These are phyloP conservation scores for Sedum album DNA, from an alignment of 164 flowering plant species.

Conservation along the genomic window DNA sequence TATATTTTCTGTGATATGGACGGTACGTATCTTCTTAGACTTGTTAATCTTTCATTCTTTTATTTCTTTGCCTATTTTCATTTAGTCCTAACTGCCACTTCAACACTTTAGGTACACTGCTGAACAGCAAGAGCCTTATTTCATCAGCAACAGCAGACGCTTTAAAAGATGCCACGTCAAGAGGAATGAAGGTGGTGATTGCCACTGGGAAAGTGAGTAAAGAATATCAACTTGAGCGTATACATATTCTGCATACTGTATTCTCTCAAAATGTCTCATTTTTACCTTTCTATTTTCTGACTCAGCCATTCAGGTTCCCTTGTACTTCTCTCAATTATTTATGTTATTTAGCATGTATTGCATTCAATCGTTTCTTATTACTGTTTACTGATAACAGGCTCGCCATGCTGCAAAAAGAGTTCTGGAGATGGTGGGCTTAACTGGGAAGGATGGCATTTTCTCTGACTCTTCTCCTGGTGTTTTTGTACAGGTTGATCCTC, in stretches of 20 bases:
- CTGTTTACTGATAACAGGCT: constrained; percentile 31
- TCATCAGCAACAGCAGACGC: constrained; percentile 55
- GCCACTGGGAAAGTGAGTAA: constrained; percentile 92
- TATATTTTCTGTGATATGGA: constrained; percentile 97
- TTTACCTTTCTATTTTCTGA: not conserved
- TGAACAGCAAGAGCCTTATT: constrained; percentile 81
- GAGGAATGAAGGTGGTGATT: constrained; percentile 80
- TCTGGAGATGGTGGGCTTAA: constrained; percentile 60
- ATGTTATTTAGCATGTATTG: too few species aligned
- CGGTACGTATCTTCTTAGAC: constrained; percentile 42
- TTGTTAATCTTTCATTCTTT: not conserved
- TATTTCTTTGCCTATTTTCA: not conserved
- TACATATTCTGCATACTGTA: constrained; percentile 4
- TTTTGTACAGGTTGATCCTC: constrained; percentile 62
- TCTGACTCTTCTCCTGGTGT: constrained; percentile 87
- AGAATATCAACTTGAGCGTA: not conserved
- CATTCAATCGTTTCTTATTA: not conserved
- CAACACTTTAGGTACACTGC: constrained; percentile 62
- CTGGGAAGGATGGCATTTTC: constrained; percentile 68
- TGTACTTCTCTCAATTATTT: too few species aligned
- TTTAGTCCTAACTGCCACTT: constrained; percentile 11
- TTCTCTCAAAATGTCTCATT: constrained; percentile 8
- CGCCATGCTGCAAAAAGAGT: constrained; percentile 66
- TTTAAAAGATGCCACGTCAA: constrained; percentile 66
- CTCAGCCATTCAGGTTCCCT: not conserved